Percentiles rank a stretch among this genome's conserved stretches.
phyloP scores from a whole-genome alignment of 2,329 filamentous ascomycete genomes.

The Moelleriella libera region DNA sequence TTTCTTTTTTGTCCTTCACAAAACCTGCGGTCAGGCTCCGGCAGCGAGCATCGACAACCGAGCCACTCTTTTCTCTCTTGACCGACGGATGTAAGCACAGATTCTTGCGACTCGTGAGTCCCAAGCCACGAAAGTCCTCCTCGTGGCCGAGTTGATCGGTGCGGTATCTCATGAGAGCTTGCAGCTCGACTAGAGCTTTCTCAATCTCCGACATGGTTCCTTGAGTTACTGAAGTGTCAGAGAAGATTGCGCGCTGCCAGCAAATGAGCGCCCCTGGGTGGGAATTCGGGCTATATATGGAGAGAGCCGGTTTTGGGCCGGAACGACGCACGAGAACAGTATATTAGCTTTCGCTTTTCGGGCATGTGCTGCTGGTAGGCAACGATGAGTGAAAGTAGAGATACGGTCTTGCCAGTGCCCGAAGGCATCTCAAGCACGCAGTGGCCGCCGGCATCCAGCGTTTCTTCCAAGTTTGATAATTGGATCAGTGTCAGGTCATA shows the following conservation, averaged over 20 bases:
- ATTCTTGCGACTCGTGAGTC: constrained; percentile 92
- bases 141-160: constrained; percentile 75
- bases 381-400: constrained; percentile 84
- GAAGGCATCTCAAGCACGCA: constrained; percentile 99
- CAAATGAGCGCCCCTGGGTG: not conserved
- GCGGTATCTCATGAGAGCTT: constrained; percentile 89
- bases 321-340: constrained; percentile 63
- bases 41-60: constrained; percentile 88
- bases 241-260: too few relatives aligned
- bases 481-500: not conserved
- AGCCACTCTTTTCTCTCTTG: constrained; percentile 89
- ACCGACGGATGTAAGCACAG: constrained; percentile 92
- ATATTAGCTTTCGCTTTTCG: constrained; percentile 90
- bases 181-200: constrained; percentile 85
- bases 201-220: constrained; percentile 99
- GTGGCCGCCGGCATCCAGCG: constrained; percentile 86
- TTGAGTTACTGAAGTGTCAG: constrained; percentile 10
- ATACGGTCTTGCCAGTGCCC: constrained; percentile 94
- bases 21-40: constrained; percentile 92
- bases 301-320: not conserved
- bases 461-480: constrained; percentile 27
- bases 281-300: not conserved
- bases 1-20: constrained; percentile 93
- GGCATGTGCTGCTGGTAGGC: constrained; percentile 92
- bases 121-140: constrained; percentile 87